Evolutionary conservation across 139 green algal genomes (phyloP), one percentile per base, ranked within the genome.

Genomic region (Chlorella sp.): DNA sequence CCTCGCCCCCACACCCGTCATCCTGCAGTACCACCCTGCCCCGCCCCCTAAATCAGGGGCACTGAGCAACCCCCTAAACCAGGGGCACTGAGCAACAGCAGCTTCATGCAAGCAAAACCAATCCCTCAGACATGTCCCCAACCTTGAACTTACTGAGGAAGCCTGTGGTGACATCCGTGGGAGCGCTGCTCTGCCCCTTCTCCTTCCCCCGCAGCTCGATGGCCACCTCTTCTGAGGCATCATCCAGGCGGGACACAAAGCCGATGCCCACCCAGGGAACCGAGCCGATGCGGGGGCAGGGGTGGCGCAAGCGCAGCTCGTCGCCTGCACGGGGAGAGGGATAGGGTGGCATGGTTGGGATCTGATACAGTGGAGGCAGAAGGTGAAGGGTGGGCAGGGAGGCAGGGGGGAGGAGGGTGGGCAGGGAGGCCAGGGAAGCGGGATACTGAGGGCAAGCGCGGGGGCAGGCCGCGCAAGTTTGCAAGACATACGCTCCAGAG

Each of bases 291-390:
- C 92, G 86, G 5, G 94, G 91, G 86, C 90, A 94, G 24, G 92
- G 88, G 91, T 98, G 97, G n/a, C 88, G 89, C 85, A 99, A 95
- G 87, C 93, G 92, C 68, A 99, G 92, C 95, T 99, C 97, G 91
- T 99, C 97, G 16, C 97, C 98, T 87, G 95, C 90, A 81, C 40
- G 36, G n/a, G 22, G 34, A 82, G 76, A 3, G 30, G 79, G 14
- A 48, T 12, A 24, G 79, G 5, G 40, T 24, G 39, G 79, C 40
- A 37, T 66, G 77, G n/a, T 68, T 68, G 60, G 60, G 15, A 68
- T 14, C n/a, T n/a, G n/a, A n/a, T n/a, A n/a, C n/a, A n/a, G n/a
- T n/a, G n/a, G n/a, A n/a, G n/a, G n/a, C n/a, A 7, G n/a, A 26
- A 5, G 48, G 48, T 57, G 48, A 9, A 34, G 68, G 68, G 68